phyloP scores from a whole-genome alignment of 2,329 filamentous ascomycete species.

The Clarireedia hainanense region DNA sequence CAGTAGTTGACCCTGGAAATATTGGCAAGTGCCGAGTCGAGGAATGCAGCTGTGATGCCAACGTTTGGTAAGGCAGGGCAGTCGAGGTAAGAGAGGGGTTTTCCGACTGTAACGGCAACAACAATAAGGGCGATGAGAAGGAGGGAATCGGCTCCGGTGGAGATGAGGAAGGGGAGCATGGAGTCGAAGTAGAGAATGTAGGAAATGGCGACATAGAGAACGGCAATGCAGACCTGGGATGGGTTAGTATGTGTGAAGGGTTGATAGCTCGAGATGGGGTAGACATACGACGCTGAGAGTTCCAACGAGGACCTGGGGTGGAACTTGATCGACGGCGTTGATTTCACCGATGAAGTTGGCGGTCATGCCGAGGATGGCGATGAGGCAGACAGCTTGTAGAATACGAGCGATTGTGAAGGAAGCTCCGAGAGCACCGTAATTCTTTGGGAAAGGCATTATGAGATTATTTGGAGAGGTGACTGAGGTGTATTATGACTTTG shows the following conservation, averaged over 20 bases:
- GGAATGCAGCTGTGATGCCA: constrained; percentile 37
- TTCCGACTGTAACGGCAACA: constrained; percentile 68
- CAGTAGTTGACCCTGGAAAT: constrained; percentile 38
- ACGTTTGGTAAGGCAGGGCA: constrained; percentile 48
- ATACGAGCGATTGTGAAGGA: constrained; percentile 69
- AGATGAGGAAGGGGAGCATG: constrained; percentile 66
- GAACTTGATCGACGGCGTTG: constrained; percentile 53
- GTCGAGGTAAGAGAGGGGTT: constrained; percentile 69
- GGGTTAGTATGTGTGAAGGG: not conserved
- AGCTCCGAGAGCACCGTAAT: constrained; percentile 60
- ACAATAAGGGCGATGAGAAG: constrained; percentile 73
- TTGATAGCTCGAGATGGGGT: not conserved
- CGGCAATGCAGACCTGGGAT: constrained; percentile 63
- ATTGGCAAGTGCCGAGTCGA: constrained; percentile 35
- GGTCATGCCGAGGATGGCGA: constrained; percentile 71
- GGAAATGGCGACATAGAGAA: constrained; percentile 71
- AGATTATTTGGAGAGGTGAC: not conserved
- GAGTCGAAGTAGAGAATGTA: constrained; percentile 75
- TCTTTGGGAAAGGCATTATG: constrained; percentile 13
- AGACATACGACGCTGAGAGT: constrained; percentile 70
- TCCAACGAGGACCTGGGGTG: constrained; percentile 67
- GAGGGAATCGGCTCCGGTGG: constrained; percentile 55
- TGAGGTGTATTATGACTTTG: not conserved
- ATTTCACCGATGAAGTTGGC: constrained; percentile 78
- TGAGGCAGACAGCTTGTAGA: constrained; percentile 63